Conservation (phyloP, 805 yeast species). For the Wickerhamiella occidentalis region DNA sequence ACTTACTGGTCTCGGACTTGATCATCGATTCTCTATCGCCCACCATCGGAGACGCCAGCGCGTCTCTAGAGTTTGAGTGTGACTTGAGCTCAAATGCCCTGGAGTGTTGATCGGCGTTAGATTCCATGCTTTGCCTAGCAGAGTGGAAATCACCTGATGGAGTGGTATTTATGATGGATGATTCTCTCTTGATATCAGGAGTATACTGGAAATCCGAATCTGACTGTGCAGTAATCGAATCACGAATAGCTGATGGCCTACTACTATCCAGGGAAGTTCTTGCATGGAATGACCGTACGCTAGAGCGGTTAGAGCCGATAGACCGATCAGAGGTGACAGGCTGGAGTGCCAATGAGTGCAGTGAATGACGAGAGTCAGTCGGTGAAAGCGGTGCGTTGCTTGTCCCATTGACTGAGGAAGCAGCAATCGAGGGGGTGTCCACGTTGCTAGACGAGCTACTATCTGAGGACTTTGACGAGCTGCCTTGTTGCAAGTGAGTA, state of each 20-base stretch:
- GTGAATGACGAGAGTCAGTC: not conserved
- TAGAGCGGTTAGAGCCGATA: not conserved
- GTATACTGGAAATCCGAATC: not conserved
- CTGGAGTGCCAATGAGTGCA: not conserved
- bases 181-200: not conserved
- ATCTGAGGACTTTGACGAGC: not conserved
- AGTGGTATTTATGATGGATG: not conserved
- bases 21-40: not conserved
- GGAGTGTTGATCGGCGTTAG: not conserved
- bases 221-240: not conserved
- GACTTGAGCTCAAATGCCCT: not conserved
- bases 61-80: not conserved
- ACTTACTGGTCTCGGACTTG: slow-evolving; percentile 2
- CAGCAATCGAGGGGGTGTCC: not conserved
- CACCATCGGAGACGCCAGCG: not conserved
- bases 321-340: not conserved
- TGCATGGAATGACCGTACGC: not conserved
- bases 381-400: not conserved
- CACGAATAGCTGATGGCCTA: not conserved
- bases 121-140: slow-evolving; percentile 6
- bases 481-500: too few relatives aligned
- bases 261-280: not conserved
- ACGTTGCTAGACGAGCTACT: not conserved
- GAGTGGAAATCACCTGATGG: slow-evolving; percentile 7
- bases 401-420: not conserved